A percentile compares a stretch with the other conserved stretches of the same genome.
Evolutionary conservation across 208 protist genomes (phyloP).

Genomic region (Leishmania tropica): DNA sequence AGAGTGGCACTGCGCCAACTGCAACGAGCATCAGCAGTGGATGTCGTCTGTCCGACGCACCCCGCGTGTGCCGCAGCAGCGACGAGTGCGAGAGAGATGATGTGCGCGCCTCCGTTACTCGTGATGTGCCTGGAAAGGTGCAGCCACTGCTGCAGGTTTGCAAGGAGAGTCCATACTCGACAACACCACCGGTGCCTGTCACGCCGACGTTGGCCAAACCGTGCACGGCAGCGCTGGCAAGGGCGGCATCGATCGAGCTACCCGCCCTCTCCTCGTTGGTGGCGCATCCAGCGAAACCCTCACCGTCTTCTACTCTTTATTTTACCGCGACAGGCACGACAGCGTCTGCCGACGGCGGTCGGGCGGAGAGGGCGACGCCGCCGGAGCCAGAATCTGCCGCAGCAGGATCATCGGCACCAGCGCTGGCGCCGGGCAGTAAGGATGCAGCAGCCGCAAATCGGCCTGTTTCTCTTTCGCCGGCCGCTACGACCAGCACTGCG

Average conservation of each 20-base stretch:
- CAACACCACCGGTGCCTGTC: neutral
- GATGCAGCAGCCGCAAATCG: neutral
- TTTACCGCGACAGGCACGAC: neutral
- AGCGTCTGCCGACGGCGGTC: neutral
- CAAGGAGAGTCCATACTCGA: neutral
- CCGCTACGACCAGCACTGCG: neutral
- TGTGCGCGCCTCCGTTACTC: conserved; percentile 2
- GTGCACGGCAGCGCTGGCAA: neutral
- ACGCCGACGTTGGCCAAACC: neutral
- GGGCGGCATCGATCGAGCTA: neutral
- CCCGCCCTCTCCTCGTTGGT: neutral
- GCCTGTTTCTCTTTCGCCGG: neutral
- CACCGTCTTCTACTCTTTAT: neutral
- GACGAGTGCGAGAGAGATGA: neutral
- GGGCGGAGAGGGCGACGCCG: neutral
- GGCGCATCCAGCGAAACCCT: neutral
- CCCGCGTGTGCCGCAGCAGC: neutral
- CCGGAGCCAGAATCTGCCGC: neutral
- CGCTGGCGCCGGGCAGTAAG: neutral
- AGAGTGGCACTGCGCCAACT: neutral
- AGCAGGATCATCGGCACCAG: neutral
- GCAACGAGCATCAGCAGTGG: neutral
- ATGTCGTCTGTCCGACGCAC: neutral
- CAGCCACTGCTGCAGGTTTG: neutral
- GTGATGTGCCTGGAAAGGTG: neutral